phyloP scores from a whole-genome alignment of 1,139 yeast genomes.

The Sugiyamaella xylanicola region DNA sequence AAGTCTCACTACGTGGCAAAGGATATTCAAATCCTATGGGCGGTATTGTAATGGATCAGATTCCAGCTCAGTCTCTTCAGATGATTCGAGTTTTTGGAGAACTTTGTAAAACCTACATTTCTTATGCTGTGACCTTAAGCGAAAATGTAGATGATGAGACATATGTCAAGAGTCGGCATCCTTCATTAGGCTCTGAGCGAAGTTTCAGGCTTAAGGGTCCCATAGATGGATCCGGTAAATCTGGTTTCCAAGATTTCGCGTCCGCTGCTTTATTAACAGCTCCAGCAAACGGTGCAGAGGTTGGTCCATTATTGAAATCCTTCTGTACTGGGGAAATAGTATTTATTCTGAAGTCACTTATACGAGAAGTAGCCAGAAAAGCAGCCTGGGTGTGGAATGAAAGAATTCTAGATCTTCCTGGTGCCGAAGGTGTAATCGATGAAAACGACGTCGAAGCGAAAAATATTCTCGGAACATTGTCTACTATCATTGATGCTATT shows the following conservation, averaged over 20 bases:
- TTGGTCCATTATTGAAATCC: conserved; percentile 11
- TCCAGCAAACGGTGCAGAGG: conserved; percentile 12
- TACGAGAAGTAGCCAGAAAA: conserved; percentile 5
- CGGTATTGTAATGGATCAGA: conserved; percentile 54
- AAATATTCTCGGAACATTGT: conserved; percentile 25
- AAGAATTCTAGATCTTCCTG: conserved; percentile 10
- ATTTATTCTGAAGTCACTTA: conserved; percentile 5
- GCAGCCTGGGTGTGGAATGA: conserved; percentile 14
- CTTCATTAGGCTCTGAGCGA: not conserved
- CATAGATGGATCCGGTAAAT: conserved; percentile 7
- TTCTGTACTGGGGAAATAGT: conserved; percentile 13
- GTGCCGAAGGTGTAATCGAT: conserved; percentile 9
- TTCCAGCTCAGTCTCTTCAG: conserved; percentile 61
- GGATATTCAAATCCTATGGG: conserved; percentile 42
- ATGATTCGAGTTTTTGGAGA: conserved; percentile 56
- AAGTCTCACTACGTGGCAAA: conserved; percentile 66
- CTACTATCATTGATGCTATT: conserved; percentile 25
- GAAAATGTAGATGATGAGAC: not conserved
- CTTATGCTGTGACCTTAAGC: conserved; percentile 4
- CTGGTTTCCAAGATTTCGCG: conserved; percentile 19
- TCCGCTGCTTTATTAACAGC: conserved; percentile 16
- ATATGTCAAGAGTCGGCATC: conserved; percentile 9
- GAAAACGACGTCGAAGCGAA: conserved; percentile 18
- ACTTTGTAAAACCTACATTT: conserved; percentile 25
- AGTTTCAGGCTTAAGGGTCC: conserved; percentile 6